Base-by-base conservation (phyloP, 768 basidiomycete genomes). In the Coprinellus micaceus region DNA sequence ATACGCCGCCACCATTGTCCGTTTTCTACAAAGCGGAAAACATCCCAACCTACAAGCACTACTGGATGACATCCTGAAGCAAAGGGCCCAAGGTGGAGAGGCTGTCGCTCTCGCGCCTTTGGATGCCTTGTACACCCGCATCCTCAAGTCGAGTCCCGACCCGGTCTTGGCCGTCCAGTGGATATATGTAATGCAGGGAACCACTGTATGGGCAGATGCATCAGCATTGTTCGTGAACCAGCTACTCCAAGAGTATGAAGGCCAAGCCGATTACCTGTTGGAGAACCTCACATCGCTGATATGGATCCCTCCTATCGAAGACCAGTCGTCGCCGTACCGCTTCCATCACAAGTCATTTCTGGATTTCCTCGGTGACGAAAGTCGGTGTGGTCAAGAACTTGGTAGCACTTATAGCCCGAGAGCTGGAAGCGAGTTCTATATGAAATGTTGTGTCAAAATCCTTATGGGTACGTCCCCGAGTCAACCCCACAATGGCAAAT, bases 1-100 rank as follows among this genome's bases (percentile, higher is more conserved):
- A 13, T 60, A 64, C 29, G 63, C 60, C 3, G 30, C 63, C 17
- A 58, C 57, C 2, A 58, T 61, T 12, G 44, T 56, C 13, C 50
- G 52, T 6, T 64, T 52, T 39, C 29, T 64, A 21, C 44, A 47
- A 21, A 37, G 49, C 30, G 41, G 49, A 5, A 40, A 22, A 13
- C 24, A 52, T 46, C 63, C 60, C 26, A 30, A 29, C 9, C 50
- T 53, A 12, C 55, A 53, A 9, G n/a, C n/a, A n/a, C n/a, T n/a
- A 6, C 52, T 61, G 2, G 52, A 64, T 5, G 17, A 15, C 3
- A 44, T 47, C 4, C 22, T 56, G 12, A n/a, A 3, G 15, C 24
- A 30, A 12, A 19, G 37, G 2, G 11, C 5, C 25, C 22, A 22
- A 4, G 26, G 13, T 2, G n/a, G n/a, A n/a, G 9, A 6, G 17